Evolutionary conservation across 2,329 filamentous ascomycete genomes (phyloP), one percentile per base, ranked within the genome.

Genomic region (Balansia obtecta): DNA sequence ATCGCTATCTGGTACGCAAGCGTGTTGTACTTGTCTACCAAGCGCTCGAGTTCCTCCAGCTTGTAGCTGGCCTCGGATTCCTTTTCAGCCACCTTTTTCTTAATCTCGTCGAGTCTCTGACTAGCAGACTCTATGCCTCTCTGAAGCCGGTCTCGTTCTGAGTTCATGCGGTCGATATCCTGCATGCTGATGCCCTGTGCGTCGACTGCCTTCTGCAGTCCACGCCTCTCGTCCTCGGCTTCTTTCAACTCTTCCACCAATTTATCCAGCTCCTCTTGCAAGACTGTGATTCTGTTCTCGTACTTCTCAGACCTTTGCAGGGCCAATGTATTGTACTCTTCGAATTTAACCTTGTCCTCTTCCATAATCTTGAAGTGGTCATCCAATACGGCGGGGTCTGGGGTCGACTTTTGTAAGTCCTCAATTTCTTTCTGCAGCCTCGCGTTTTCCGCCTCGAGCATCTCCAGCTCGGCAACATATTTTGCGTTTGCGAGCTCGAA

Each of bases 141-240:
- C 56, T 95, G 88, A n/a, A 98, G 77, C 45, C 93, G 83, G 61
- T 98, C 93, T 49, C 90, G 83, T 66, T 98, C 93, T 37, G 87
- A 84, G 58, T 89, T 95, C 91, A 98, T 96, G 66, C 93, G 88
- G 75, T 98, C 93, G 63, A 98, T 97, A 76, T 98, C 93, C 69
- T 93, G 86, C 69, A 96, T 94, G 61, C 89, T 94, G 64, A 98
- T 90, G 2, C 93, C 93, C 63, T 95, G 88, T 58, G 85, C 83
- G 66, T 97, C 93, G 30, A 98, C 89, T 32, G 86, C 83, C 52
- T 85, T 82, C 65, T 97, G 91, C 10, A 98, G 75, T 32, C 77
- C 76, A 41, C 80, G 72, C 54, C 88, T 82, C 65, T 98, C 93
- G 15, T 86, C 82, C 56, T 97, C 90, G 0, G 85, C 86, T 59